Percentiles rank a stretch among this genome's conserved stretches.
Evolutionary conservation across 345 rosid species (phyloP).

Genomic region (Diplotaxis tenuifolia): DNA sequence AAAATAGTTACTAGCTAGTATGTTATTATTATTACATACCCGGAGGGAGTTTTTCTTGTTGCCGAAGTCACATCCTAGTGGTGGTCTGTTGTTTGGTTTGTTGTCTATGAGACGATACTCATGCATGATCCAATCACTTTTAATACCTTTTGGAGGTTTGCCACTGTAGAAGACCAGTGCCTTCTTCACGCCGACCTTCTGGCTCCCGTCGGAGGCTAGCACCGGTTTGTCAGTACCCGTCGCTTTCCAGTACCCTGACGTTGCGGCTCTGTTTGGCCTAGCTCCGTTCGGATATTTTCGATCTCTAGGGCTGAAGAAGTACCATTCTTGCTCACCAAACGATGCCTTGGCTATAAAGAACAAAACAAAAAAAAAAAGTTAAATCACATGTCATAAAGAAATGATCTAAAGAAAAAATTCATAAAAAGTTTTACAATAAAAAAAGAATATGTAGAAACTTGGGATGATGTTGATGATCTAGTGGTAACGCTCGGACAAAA

Average conservation of each 20-base stretch:
- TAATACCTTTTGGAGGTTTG: conserved; percentile 93
- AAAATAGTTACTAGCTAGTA: neutral
- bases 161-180: conserved; percentile 95
- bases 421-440: neutral
- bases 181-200: conserved; percentile 90
- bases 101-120: conserved; percentile 80
- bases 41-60: conserved; percentile 81
- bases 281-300: conserved; percentile 97
- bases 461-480: neutral
- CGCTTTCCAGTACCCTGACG: conserved; percentile 99
- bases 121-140: conserved; percentile 99
- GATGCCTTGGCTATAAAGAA: conserved; percentile 67
- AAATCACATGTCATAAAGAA: conserved; percentile 21
- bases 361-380: neutral
- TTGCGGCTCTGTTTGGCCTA: conserved; percentile 94
- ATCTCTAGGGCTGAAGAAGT: conserved; percentile 92
- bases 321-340: conserved; percentile 99
- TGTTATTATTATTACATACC: conserved; percentile 25
- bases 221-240: conserved; percentile 98
- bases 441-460: neutral
- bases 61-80: conserved; percentile 53
- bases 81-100: conserved; percentile 63
- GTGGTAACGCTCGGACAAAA: too few species aligned
- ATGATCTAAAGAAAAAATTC: neutral
- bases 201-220: conserved; percentile 55